Base-by-base conservation (phyloP, 2,329 filamentous ascomycete genomes). In the Amesomyces nigricolor region DNA sequence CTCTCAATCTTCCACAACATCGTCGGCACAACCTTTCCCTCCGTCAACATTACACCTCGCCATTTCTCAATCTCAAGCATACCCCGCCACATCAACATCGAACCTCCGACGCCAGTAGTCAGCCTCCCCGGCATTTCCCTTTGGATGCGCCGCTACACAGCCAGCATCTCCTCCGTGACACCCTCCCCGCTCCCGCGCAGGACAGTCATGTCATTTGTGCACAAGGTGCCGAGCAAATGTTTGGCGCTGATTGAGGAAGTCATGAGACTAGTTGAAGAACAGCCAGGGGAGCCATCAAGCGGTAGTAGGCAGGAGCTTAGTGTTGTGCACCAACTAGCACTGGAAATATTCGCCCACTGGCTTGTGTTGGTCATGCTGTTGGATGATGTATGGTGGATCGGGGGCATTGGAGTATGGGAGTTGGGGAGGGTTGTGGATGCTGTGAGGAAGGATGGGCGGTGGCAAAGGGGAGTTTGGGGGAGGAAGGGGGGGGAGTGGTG, bases 371-470 rank as follows among this genome's bases (percentile, higher is more conserved):
- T 72, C 0, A 64, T 71, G 57, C 17, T 72, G n/a, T 46, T 73
- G 3, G 71, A 73, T 51, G 67, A 67, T 0, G 70, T 73, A 1
- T 73, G 71, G 71, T 73, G 71, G 71, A 71, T 73, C 42, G 69
- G 70, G 0, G 66, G 64, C 0, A 68, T 70, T 3, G 71, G 71
- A 0, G 56, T 56, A 4, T 73, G 68, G 66, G 71, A 73, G 56
- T 53, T 73, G 29, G 57, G 61, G 0, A 56, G 67, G 22, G 56
- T 70, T 0, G 58, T 70, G 7, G 32, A 35, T 0, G 29, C 19
- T 5, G 57, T 61, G 16, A 29, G 65, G 53, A 48, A 51, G 4
- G 26, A 50, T 1, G 47, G 51, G 1, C 32, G 17, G 1, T 63
- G 64, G 55, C 8, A 14, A 3, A 30, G 7, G 6, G 43, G 43